These are phyloP conservation scores for Daldinia childiae DNA, from an alignment of 495 filamentous ascomycete genomes.

Conservation along the genomic window DNA sequence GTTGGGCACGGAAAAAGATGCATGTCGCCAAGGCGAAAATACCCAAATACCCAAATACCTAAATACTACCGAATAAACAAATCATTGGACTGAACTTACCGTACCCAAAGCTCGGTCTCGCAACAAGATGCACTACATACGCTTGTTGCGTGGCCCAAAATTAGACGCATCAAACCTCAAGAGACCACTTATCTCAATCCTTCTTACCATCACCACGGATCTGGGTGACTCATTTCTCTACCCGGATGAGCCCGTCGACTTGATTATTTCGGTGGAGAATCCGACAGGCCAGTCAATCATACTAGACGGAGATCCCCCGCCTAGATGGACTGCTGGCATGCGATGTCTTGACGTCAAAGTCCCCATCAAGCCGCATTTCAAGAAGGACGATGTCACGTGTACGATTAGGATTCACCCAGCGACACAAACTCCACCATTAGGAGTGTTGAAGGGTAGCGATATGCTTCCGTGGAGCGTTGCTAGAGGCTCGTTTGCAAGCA, in stretches of 20 bases:
- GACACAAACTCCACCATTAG: conserved; percentile 34
- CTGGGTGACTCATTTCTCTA: conserved; percentile 86
- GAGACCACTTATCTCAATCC: conserved; percentile 52
- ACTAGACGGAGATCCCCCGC: conserved; percentile 5
- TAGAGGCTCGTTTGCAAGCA: conserved; percentile 13
- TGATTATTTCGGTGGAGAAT: conserved; percentile 58
- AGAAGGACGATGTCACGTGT: conserved; percentile 39
- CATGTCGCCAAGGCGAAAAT: conserved; percentile 19
- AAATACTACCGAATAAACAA: background rate
- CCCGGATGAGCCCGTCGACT: conserved; percentile 66
- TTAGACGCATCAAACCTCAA: conserved; percentile 48
- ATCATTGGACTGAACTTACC: conserved; percentile 2
- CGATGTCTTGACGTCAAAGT: conserved; percentile 54
- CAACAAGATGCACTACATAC: conserved; percentile 74
- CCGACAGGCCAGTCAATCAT: conserved; percentile 59
- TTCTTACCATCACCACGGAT: conserved; percentile 87
- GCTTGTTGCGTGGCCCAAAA: conserved; percentile 73
- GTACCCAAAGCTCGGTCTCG: conserved; percentile 7
- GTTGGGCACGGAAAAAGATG: conserved; percentile 28
- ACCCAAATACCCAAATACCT: conserved; percentile 17
- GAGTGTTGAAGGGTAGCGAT: conserved; percentile 45
- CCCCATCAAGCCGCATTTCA: conserved; percentile 36
- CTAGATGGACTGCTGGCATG: conserved; percentile 53
- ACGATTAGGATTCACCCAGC: conserved; percentile 52
- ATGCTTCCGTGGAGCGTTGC: conserved; percentile 37